Percentiles rank a stretch among this genome's conserved stretches.
phyloP scores from a whole-genome alignment of 1,284 basidiomycete species.

The Cryptococcus jaspeensis region DNA sequence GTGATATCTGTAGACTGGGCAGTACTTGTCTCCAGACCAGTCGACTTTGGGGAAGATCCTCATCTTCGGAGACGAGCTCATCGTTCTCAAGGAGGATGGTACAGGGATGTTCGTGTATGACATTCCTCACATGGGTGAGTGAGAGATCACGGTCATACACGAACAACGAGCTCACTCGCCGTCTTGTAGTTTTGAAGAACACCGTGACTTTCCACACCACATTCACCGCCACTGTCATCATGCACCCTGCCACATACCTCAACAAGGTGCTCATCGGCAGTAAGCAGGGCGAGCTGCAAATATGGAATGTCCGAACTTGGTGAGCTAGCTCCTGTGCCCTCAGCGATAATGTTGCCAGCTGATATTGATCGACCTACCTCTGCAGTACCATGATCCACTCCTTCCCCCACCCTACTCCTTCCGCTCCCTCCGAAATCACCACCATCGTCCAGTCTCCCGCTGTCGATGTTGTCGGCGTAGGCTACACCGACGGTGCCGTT shows the following conservation, averaged over 20 bases:
- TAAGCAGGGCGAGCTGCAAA: conserved; percentile 73
- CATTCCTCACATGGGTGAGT: conserved; percentile 60
- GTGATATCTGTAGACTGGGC: conserved; percentile 17
- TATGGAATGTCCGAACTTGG: conserved; percentile 93
- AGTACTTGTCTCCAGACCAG: conserved; percentile 35
- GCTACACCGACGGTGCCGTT: conserved; percentile 82
- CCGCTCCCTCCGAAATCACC: conserved; percentile 61
- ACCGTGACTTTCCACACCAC: conserved; percentile 59
- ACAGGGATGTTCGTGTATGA: conserved; percentile 80
- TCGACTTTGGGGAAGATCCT: conserved; percentile 56
- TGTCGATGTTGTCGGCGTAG: conserved; percentile 90
- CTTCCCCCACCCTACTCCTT: conserved; percentile 50
- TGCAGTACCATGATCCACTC: conserved; percentile 54
- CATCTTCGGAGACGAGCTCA: conserved; percentile 75
- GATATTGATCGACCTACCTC: background rate
- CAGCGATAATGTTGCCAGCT: background rate
- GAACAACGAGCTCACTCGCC: background rate
- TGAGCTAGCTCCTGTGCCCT: conserved; percentile 51
- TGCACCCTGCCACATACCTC: conserved; percentile 95
- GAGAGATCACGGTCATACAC: background rate
- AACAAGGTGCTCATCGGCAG: conserved; percentile 92
- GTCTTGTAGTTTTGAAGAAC: conserved; percentile 34
- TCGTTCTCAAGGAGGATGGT: conserved; percentile 78
- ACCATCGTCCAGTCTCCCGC: conserved; percentile 87
- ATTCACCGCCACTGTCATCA: conserved; percentile 77